These are phyloP conservation scores for Xylaria arbuscula DNA, from an alignment of 2,329 filamentous ascomycete species.

Conservation along the genomic window DNA sequence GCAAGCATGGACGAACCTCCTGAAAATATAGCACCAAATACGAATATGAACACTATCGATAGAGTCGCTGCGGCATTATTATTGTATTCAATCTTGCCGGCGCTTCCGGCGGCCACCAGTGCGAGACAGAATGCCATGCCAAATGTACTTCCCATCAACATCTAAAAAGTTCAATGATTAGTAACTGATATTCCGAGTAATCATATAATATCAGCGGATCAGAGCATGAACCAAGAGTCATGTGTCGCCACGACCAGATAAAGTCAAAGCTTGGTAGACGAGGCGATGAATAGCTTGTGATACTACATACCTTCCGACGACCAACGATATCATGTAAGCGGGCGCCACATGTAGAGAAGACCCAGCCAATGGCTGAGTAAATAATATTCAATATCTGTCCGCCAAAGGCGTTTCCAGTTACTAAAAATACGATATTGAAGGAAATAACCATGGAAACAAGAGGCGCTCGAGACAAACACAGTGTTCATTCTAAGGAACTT, in stretches of 20 bases:
- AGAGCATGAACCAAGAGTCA: not conserved
- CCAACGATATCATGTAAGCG: conserved; percentile 55
- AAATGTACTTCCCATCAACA: conserved; percentile 53
- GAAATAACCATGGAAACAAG: not conserved
- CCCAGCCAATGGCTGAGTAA: conserved; percentile 54
- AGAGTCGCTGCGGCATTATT: conserved; percentile 51
- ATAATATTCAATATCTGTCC: conserved; percentile 52
- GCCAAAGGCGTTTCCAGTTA: not conserved
- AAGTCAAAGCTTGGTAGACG: too few species aligned
- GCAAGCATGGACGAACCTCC: conserved; percentile 35
- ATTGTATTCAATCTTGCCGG: conserved; percentile 50
- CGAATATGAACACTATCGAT: conserved; percentile 55
- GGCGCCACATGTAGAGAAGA: conserved; percentile 53
- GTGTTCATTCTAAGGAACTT: not conserved
- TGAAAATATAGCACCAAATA: conserved; percentile 53
- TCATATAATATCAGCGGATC: not conserved
- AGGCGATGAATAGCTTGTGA: not conserved
- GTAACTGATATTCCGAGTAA: not conserved
- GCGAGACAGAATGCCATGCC: conserved; percentile 54
- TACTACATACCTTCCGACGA: conserved; percentile 49
- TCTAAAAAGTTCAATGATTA: conserved; percentile 20
- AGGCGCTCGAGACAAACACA: too few species aligned
- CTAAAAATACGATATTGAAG: not conserved
- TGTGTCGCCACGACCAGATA: not conserved
- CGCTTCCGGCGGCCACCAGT: conserved; percentile 53